phyloP scores from a whole-genome alignment of 1,139 yeast species.

The Lodderomyces orthopsilosis region DNA sequence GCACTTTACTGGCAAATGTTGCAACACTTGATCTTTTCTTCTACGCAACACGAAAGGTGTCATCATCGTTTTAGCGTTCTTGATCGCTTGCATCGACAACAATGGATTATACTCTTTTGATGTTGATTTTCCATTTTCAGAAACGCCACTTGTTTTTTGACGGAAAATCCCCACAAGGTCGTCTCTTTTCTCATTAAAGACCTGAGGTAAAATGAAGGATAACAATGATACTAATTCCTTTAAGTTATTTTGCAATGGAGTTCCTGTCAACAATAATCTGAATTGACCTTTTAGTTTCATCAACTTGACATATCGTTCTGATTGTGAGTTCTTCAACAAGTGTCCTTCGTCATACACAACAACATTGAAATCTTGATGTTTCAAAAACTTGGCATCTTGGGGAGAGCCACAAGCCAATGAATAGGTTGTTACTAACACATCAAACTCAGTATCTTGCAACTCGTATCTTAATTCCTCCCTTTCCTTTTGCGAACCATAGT shows the following conservation, averaged over 20 bases:
- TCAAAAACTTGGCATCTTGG: conserved; percentile 75
- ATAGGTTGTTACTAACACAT: conserved; percentile 92
- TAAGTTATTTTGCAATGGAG: conserved; percentile 92
- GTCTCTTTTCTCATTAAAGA: conserved; percentile 78
- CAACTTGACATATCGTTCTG: conserved; percentile 82
- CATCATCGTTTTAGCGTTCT: conserved; percentile 96
- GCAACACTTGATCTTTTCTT: conserved; percentile 85
- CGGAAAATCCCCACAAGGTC: conserved; percentile 80
- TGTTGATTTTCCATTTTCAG: conserved; percentile 28
- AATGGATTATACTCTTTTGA: conserved; percentile 64
- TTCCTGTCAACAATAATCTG: conserved; percentile 86
- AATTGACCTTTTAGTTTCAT: conserved; percentile 82
- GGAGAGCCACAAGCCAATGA: conserved; percentile 86
- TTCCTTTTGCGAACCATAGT: conserved; percentile 84
- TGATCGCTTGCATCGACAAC: conserved; percentile 84
- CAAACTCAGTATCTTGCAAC: conserved; percentile 63
- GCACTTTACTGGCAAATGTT: conserved; percentile 78
- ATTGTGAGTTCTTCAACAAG: conserved; percentile 83
- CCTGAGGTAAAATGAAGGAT: conserved; percentile 83
- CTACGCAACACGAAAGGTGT: conserved; percentile 94
- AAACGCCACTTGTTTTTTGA: conserved; percentile 58
- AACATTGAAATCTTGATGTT: conserved; percentile 72
- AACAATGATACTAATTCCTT: conserved; percentile 85
- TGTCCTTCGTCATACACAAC: conserved; percentile 98
- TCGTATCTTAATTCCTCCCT: conserved; percentile 80